Percentiles rank a stretch among this genome's conserved stretches.
Conservation (phyloP, 2,329 filamentous ascomycete species). For the Volutella citrinella region DNA sequence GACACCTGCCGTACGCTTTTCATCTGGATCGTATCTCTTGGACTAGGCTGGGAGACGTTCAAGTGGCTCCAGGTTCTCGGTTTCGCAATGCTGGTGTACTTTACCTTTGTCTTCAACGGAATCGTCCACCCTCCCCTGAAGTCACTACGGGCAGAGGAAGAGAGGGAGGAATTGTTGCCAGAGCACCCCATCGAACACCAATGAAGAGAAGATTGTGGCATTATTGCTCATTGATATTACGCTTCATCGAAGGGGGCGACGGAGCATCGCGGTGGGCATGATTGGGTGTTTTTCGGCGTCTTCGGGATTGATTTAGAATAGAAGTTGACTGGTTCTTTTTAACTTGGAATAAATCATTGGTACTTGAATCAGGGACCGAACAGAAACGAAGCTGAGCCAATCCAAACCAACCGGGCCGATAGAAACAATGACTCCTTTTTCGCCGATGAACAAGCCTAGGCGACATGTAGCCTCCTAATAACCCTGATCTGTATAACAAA, state of each 20-base stretch:
- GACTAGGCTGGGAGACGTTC: constrained; percentile 94
- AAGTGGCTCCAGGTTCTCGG: constrained; percentile 94
- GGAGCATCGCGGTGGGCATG: too few species aligned
- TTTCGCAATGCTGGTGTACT: constrained; percentile 88
- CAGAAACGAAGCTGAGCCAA: too few species aligned
- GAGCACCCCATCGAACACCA: constrained; percentile 81
- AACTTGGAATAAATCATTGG: too few species aligned
- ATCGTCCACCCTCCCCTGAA: constrained; percentile 80
- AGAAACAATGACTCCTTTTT: constrained; percentile 4
- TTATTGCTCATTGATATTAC: not conserved
- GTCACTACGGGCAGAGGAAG: constrained; percentile 55
- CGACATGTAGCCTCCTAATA: too few species aligned
- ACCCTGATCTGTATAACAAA: constrained; percentile 13
- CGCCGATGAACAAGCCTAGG: too few species aligned
- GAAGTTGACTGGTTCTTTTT: not conserved
- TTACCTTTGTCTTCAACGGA: constrained; percentile 95
- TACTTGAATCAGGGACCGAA: too few species aligned
- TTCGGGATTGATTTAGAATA: not conserved
- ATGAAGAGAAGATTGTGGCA: constrained; percentile 11
- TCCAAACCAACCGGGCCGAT: too few species aligned
- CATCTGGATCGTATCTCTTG: constrained; percentile 94
- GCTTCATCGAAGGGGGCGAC: too few species aligned
- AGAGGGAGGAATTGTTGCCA: constrained; percentile 65
- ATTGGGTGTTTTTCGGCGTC: not conserved
- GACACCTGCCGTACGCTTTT: constrained; percentile 97